These are phyloP conservation scores for Mycena rebaudengoi DNA, from an alignment of 768 basidiomycete genomes.

Conservation along the genomic window DNA sequence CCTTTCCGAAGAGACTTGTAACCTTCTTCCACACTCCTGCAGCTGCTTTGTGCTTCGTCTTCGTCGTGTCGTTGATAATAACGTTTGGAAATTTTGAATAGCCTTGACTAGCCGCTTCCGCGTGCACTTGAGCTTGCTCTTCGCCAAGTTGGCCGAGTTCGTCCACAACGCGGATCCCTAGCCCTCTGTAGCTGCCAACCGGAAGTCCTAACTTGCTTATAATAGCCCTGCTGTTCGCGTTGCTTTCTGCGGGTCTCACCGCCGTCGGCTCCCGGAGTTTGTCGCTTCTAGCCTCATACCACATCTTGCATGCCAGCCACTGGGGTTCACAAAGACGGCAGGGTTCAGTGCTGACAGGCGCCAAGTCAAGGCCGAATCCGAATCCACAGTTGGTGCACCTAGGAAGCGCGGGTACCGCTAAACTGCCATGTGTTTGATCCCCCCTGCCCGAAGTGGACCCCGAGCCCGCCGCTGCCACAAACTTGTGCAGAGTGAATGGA, in stretches of 20 bases:
- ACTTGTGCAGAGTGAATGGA: conserved; percentile 17
- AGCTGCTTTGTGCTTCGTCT: conserved; percentile 6
- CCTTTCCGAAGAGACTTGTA: conserved; percentile 15
- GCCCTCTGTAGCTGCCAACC: conserved; percentile 22
- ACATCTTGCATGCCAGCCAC: conserved; percentile 32
- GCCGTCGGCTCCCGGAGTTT: conserved; percentile 15
- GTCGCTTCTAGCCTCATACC: conserved; percentile 20
- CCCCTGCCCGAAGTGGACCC: not conserved
- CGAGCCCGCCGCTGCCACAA: conserved; percentile 7
- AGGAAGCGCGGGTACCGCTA: conserved; percentile 26
- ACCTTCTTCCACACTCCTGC: conserved; percentile 21
- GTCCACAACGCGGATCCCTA: conserved; percentile 17
- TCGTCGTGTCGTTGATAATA: conserved; percentile 20
- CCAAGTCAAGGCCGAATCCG: conserved; percentile 25
- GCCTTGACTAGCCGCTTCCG: not conserved
- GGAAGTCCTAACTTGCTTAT: conserved; percentile 17
- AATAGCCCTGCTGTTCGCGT: conserved; percentile 20
- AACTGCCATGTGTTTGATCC: not conserved
- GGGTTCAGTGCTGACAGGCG: conserved; percentile 13
- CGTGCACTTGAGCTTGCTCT: not conserved
- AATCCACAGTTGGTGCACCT: conserved; percentile 28
- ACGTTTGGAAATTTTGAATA: conserved; percentile 27
- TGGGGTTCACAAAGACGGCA: conserved; percentile 27
- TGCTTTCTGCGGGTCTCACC: conserved; percentile 20
- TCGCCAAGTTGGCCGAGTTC: conserved; percentile 13